Evolutionary conservation across 352 stramenopile species (phyloP), one percentile per base, ranked within the genome.

Genomic region (Phytophthora pisi): DNA sequence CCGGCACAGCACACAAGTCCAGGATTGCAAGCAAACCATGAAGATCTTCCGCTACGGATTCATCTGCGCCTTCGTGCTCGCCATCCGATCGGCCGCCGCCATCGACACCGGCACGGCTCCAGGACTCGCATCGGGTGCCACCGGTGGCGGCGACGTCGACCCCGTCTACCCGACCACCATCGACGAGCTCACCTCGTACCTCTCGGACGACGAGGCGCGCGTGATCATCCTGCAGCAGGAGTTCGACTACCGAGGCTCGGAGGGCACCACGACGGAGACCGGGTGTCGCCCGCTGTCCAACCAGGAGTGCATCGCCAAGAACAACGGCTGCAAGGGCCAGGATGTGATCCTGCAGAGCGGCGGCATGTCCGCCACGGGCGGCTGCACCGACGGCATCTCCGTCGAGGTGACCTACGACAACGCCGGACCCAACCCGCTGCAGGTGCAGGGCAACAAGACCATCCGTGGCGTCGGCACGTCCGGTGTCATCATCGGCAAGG

Each of bases 161-260:
- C 56, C 67, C 3, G 61, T 74, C 5, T 74, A 70, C 57, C 67
- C 67, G 43, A 70, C 61, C 18, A 70, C 55, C 51, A 70, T 70
- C 56, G 55, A 63, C 23, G 55, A 74, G 45, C 61, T 74, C 36
- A 67, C 64, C 28, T 60, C 26, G 16, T 74, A 74, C 51, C 51
- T 74, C 10, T 54, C 26, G 38, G 69, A 73, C 51, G 69, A 70
- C 8, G 55, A 61, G 26, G 15, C 69, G 11, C 59, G 64, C 26
- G 70, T 78, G 40, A 78, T 78, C 52, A 49, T 75, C 26, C 50
- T 78, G 24, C 49, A 71, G 26, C 67, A 74, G 50, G 58, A 70
- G 42, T 73, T 73, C 36, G 57, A 64, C 59, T 76, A 66, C 61
- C 26, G 24, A 15, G 57, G 31, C 3, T 55, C 66, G 26, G 70